Evolutionary conservation across 2,329 filamentous ascomycete species (phyloP), one percentile per base, ranked within the genome.

Genomic region (Scolecobasidium constrictum): DNA sequence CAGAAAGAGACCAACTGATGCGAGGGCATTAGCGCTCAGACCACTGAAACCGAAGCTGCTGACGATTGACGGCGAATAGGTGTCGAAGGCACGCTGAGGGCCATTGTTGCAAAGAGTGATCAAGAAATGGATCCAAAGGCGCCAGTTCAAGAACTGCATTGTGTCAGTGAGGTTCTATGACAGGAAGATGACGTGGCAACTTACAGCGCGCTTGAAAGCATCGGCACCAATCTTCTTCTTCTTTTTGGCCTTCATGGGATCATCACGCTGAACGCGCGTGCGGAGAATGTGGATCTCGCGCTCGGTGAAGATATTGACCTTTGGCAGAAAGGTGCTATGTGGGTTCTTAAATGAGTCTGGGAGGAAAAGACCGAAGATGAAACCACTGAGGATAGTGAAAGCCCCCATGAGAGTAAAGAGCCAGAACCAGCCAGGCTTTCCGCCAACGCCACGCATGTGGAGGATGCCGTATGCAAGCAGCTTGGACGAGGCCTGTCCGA

Each of bases 21-120:
- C 67, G 49, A 77, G 56, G 0, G 73, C 73, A 45, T 78, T 77
- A 37, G 66, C 66, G 0, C 53, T 58, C 3, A 77, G 62, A 0
- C 56, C 52, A 3, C 53, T 56, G 47, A 31, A 77, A 1, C 73
- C 74, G 37, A 77, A 69, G 9, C 62, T 64, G 39, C 59, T 65
- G 44, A 77, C 69, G 37, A 78, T 68, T 4, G 67, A 67, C 0
- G 73, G 73, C 0, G 69, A 65, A 47, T 77, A 75, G 3, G 72
- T 70, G 42, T 71, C 63, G 34, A 72, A 65, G 2, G 64, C 63
- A 53, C 64, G 50, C 50, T 72, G 61, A 15, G 69, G 66, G 11
- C 69, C 56, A 49, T 72, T 64, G 55, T 71, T 72, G 55, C 59
- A 47, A 21, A 72, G 48, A 26, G 72, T 71, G 46, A 77, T 67